Evolutionary conservation across 352 stramenopile species (phyloP), one percentile per base, ranked within the genome.

Genomic region (Globisporangium radiosum): DNA sequence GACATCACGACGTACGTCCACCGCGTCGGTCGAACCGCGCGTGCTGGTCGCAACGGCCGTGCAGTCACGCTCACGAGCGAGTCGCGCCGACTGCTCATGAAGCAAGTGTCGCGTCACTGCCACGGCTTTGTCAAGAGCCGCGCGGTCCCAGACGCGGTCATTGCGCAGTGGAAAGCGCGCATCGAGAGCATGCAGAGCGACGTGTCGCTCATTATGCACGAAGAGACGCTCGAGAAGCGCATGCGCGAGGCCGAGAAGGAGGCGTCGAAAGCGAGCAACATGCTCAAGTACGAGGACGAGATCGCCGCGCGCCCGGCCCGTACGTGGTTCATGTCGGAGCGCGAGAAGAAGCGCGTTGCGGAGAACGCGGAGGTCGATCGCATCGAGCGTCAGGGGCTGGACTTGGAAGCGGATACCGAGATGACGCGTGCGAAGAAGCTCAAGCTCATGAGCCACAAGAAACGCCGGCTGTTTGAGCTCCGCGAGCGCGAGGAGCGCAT

Each of bases 1-100:
- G 88, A 99, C 61, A 85, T 98, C 11, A 96, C 92, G 43, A 99
- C 94, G 0, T 99, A 99, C 70, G 96, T 99, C 19, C 97, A 99
- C 77, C 88, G 98, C 56, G 97, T 99, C 52, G 97, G 97, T 44
- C 89, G 98, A 68, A 99, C 97, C 39, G 98, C 97, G 43, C 92
- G 98, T 80, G 97, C 97, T 17, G 97, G 97, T 14, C 92, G 96
- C 64, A 96, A 96, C 57, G 84, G 85, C 59, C 83, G 82, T 63
- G 85, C 88, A 0, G 87, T 97, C 51, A 97, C 90, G 52, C 82
- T 97, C 37, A 96, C 87, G 60, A 94, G 87, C 40, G 92, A 98
- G 66, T 84, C 77, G 14, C 78, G 92, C 9, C 87, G 93, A 69
- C 69, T 97, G 52, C 72, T 98, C 43, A 98, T 98, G 89, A 98